Base-by-base conservation (phyloP, 2,329 filamentous ascomycete species). In the Alternaria angustiovoidea region DNA sequence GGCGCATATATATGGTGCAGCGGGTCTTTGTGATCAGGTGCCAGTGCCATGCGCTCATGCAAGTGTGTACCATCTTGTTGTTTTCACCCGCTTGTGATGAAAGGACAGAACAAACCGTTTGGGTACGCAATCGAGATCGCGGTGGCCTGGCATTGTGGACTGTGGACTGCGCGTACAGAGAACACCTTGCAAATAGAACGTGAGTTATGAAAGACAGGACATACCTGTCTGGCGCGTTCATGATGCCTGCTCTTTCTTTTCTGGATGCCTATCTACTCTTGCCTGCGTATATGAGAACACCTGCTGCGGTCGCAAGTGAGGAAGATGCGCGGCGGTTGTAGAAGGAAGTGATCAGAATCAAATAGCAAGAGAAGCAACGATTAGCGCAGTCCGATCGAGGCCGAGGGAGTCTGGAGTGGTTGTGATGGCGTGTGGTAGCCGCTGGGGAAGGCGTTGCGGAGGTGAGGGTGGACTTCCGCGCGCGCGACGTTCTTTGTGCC, bases 171-270 rank as follows among this genome's bases (percentile, higher is more conserved):
- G 58, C 61, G 63, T 47, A 39, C 54, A 54, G 55, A 46, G 44
- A 11, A 22, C 30, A 43, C 52, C 22, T 11, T 49, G 22, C 39
- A 18, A 20, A 51, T 51, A 22, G n/a, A 54, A 46, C 24, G 38
- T 30, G 9, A 48, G 39, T 41, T 34, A 20, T 11, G 34, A 41
- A 49, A 42, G 16, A 18, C 14, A 44, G 39, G 43, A 66, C 75
- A 20, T 74, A 78, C 76, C 76, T 73, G 57, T 78, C 76, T 47
- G 76, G 76, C 42, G 76, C 76, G 73, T 78, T 78, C 76, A 78
- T 78, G 4, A 30, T 75, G 67, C 32, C 14, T 53, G 26, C 51
- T n/a, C 51, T 58, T 51, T 54, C 54, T 56, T 54, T 49, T 47
- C 41, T 41, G 20, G 57, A 51, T 42, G 32, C n/a, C 53, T 57